A percentile compares a stretch with the other conserved stretches of the same genome.
Evolutionary conservation across 371 early-diverging fungal species (phyloP).

Genomic region (Mucor lusitanicus): DNA sequence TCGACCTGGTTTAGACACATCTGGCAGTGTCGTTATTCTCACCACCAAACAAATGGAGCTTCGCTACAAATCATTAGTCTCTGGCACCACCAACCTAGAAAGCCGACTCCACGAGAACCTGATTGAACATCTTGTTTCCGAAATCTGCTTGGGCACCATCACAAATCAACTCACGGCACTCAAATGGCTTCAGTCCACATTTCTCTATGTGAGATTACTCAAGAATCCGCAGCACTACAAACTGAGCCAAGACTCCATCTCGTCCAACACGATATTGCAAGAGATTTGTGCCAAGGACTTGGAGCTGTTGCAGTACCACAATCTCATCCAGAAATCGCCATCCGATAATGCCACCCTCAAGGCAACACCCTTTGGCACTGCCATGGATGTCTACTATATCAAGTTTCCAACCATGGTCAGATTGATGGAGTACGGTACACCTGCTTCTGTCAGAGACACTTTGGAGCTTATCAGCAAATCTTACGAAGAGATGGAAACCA

Average conservation of each 20-base stretch:
- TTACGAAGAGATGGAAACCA: slow-evolving; percentile 48
- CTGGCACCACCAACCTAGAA: slow-evolving; percentile 63
- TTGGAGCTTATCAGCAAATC: slow-evolving; percentile 37
- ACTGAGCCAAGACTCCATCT: slow-evolving; percentile 17
- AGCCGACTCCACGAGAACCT: slow-evolving; percentile 77
- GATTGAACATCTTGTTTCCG: slow-evolving; percentile 83
- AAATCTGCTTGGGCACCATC: slow-evolving; percentile 78
- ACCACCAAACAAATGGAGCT: slow-evolving; percentile 57
- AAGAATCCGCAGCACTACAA: slow-evolving; percentile 68
- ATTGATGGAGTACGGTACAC: slow-evolving; percentile 23
- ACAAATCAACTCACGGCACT: slow-evolving; percentile 53
- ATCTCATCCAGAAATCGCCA: slow-evolving; percentile 16
- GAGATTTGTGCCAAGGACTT: slow-evolving; percentile 62
- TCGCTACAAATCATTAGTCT: slow-evolving; percentile 59
- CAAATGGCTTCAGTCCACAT: slow-evolving; percentile 77
- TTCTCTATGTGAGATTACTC: slow-evolving; percentile 67
- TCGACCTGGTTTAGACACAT: slow-evolving; percentile 81
- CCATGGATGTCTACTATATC: slow-evolving; percentile 60
- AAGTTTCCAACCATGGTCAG: slow-evolving; percentile 41
- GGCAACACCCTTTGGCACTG: slow-evolving; percentile 37
- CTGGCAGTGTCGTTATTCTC: slow-evolving; percentile 79
- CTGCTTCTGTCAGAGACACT: slow-evolving; percentile 32
- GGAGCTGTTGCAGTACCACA: slow-evolving; percentile 23
- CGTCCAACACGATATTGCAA: slow-evolving; percentile 52
- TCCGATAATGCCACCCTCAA: neutral